Evolutionary conservation across 2,329 filamentous ascomycete genomes (phyloP).

Genomic region (Epichloe hybrida): DNA sequence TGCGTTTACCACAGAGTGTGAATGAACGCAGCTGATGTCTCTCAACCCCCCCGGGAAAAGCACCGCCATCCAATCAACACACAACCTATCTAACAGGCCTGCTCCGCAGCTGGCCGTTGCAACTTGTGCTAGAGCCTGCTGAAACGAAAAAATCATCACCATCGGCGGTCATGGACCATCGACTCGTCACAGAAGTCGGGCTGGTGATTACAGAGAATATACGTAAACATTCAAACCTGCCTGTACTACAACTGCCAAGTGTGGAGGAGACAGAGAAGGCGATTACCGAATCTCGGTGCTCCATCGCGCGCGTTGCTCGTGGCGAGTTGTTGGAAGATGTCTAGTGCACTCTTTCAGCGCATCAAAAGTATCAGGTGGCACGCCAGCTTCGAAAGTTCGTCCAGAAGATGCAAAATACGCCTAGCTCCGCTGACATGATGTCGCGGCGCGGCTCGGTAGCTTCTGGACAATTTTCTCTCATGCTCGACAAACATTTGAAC

Average conservation of each 20-base stretch:
- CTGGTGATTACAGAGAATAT: constrained; percentile 8
- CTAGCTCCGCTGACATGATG: neutral
- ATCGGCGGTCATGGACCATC: neutral
- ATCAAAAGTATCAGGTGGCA: constrained; percentile 12
- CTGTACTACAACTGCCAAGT: constrained; percentile 8
- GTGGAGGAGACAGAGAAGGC: neutral
- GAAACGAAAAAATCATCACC: neutral
- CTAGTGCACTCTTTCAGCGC: constrained; percentile 12
- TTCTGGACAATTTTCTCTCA: constrained; percentile 10
- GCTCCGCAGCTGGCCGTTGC: constrained; percentile 6
- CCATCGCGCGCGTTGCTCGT: constrained; percentile 4
- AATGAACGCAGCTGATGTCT: neutral
- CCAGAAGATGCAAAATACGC: constrained; percentile 9
- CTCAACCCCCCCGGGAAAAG: neutral
- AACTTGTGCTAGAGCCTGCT: constrained; percentile 5
- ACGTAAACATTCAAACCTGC: constrained; percentile 2
- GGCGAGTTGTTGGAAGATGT: constrained; percentile 17
- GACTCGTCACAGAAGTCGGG: constrained; percentile 6
- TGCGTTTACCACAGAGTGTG: neutral
- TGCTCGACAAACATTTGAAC: constrained; percentile 15
- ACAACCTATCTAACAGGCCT: constrained; percentile 7
- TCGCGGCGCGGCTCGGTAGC: constrained; percentile 10
- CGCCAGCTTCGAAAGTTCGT: constrained; percentile 16
- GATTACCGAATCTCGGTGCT: neutral
- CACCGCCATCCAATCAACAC: constrained; percentile 3